A percentile compares a stretch with the other conserved stretches of the same genome.
Evolutionary conservation across 768 basidiomycete species (phyloP).

Genomic region (Trametes elegans): DNA sequence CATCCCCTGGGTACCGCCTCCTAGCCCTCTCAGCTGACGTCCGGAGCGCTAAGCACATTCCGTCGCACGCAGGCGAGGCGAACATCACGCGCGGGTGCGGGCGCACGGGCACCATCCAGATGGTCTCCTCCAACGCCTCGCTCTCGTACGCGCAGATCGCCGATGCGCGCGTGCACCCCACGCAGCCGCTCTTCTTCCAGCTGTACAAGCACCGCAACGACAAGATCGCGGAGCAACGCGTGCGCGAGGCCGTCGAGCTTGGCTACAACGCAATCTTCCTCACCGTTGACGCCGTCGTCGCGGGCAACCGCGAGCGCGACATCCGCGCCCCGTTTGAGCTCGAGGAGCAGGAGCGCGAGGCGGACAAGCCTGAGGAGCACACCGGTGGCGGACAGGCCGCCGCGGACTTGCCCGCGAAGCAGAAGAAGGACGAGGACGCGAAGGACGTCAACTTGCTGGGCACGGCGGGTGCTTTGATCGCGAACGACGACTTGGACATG

Average conservation of each 20-base stretch:
- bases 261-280: conserved; percentile 90
- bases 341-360: conserved; percentile 41
- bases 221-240: conserved; percentile 59
- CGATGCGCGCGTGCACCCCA: conserved; percentile 46
- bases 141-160: conserved; percentile 64
- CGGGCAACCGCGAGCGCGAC: conserved; percentile 79
- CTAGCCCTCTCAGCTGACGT: background rate
- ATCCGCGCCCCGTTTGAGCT: conserved; percentile 55
- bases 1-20: conserved; percentile 63
- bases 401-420: conserved; percentile 26
- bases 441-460: conserved; percentile 44
- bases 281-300: conserved; percentile 86
- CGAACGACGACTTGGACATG: conserved; percentile 71
- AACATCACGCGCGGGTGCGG: conserved; percentile 77
- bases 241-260: conserved; percentile 65
- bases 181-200: conserved; percentile 76
- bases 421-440: conserved; percentile 33
- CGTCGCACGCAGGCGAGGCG: conserved; percentile 56
- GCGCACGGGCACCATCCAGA: conserved; percentile 72
- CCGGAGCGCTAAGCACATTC: background rate
- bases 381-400: conserved; percentile 21
- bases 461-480: conserved; percentile 65
- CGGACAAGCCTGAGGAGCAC: conserved; percentile 12
- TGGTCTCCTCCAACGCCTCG: conserved; percentile 80
- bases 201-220: conserved; percentile 82